These are phyloP conservation scores for Ophiostoma angusticollis DNA, from an alignment of 2,329 filamentous ascomycete genomes.

Conservation along the genomic window DNA sequence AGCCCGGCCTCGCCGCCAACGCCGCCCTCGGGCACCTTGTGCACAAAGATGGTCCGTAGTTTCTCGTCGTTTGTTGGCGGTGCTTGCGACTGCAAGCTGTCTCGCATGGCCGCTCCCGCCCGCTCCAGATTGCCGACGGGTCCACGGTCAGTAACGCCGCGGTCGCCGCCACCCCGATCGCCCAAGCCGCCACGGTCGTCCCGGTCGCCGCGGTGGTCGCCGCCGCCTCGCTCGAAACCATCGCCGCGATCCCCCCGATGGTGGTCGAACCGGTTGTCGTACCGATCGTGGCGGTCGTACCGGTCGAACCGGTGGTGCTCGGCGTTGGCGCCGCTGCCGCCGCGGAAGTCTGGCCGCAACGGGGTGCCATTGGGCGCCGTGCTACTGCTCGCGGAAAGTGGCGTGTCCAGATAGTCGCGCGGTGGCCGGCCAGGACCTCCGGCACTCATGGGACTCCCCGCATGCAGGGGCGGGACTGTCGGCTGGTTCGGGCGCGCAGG, in stretches of 20 bases:
- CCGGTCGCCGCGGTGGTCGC: not conserved
- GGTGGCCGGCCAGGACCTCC: conserved; percentile 31
- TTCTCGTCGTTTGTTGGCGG: conserved; percentile 86
- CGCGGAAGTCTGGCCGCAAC: conserved; percentile 19
- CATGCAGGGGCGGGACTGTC: conserved; percentile 28
- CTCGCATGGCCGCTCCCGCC: conserved; percentile 52
- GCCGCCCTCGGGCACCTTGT: conserved; percentile 71
- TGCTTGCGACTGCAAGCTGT: conserved; percentile 57
- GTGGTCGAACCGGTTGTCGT: not conserved
- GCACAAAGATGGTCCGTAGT: conserved; percentile 78
- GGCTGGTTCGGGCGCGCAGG: conserved; percentile 27
- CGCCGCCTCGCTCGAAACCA: not conserved
- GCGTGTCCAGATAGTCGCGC: conserved; percentile 33
- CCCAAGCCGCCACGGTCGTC: not conserved
- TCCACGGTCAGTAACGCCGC: conserved; percentile 28
- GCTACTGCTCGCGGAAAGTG: conserved; percentile 21
- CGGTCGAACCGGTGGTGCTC: not conserved
- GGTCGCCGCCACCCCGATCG: not conserved
- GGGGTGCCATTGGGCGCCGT: conserved; percentile 3
- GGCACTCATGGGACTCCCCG: conserved; percentile 1
- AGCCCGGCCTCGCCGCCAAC: conserved; percentile 64
- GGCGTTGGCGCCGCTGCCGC: conserved; percentile 41
- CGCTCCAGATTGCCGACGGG: conserved; percentile 47
- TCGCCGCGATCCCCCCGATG: not conserved
- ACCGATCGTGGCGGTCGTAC: no score